phyloP scores from a whole-genome alignment of 2,329 filamentous ascomycete species.

The Dactylella cylindrospora region DNA sequence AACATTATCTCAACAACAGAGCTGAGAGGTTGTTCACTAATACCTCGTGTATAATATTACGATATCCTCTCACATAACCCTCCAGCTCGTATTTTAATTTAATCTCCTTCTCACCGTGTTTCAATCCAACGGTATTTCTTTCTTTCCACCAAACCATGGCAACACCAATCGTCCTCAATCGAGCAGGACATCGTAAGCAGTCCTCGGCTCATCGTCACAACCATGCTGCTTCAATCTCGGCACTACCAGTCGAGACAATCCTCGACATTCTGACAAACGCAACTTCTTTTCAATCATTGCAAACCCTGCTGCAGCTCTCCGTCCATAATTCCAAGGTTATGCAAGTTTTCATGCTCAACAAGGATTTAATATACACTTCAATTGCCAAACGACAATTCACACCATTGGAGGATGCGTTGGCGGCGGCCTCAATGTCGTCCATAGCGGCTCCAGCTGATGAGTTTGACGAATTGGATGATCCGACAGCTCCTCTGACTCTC shows the following conservation, averaged over 20 bases:
- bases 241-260: constrained; percentile 32
- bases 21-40: no score
- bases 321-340: constrained; percentile 24
- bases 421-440: constrained; percentile 38
- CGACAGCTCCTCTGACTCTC: constrained; percentile 34
- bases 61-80: no score
- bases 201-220: no score
- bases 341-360: constrained; percentile 42
- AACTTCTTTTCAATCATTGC: constrained; percentile 25
- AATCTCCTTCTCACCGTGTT: no score
- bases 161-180: constrained; percentile 25
- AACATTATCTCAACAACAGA: no score
- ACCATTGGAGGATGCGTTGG: constrained; percentile 35
- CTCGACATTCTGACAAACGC: constrained; percentile 37
- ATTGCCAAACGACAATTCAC: constrained; percentile 39
- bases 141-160: no score
- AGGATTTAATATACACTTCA: constrained; percentile 32
- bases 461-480: constrained; percentile 37
- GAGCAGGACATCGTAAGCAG: constrained; percentile 28
- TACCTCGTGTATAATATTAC: no score
- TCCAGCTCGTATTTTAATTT: no score
- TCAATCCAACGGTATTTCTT: no score
- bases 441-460: constrained; percentile 22
- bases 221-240: constrained; percentile 34
- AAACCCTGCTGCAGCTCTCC: constrained; percentile 26